Percentiles rank a stretch among this genome's conserved stretches.
phyloP scores from a whole-genome alignment of 495 filamentous ascomycete species.

The Rhypophila decipiens region DNA sequence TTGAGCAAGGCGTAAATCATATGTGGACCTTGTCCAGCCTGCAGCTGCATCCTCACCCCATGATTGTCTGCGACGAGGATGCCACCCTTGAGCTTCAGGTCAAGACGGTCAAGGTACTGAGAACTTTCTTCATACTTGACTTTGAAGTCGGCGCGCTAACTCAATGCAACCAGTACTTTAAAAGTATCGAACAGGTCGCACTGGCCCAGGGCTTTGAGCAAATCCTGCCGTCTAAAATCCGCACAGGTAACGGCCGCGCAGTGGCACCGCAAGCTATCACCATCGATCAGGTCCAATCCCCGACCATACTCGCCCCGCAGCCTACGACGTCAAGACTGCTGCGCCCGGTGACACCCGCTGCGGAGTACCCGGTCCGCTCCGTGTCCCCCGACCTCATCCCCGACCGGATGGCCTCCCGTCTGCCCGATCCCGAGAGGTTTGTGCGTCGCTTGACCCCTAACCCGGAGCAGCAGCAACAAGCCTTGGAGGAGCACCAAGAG shows the following conservation, averaged over 20 bases:
- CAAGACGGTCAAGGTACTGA: constrained; percentile 69
- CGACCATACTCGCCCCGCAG: constrained; percentile 39
- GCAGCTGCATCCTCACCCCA: constrained; percentile 71
- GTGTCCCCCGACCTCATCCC: constrained; percentile 50
- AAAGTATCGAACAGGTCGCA: constrained; percentile 58
- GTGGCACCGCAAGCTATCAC: not conserved
- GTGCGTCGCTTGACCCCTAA: constrained; percentile 33
- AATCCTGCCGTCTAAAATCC: constrained; percentile 44
- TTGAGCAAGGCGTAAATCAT: constrained; percentile 78
- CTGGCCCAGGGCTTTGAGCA: constrained; percentile 52
- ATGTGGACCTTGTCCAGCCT: constrained; percentile 84
- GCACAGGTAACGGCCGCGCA: constrained; percentile 27
- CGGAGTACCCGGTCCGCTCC: constrained; percentile 43
- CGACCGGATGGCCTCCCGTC: constrained; percentile 62
- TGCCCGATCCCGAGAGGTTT: constrained; percentile 48
- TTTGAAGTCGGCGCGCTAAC: not conserved
- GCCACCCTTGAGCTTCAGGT: constrained; percentile 78
- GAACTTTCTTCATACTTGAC: not conserved
- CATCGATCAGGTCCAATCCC: constrained; percentile 30
- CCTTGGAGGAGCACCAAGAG: no score
- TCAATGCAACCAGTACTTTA: constrained; percentile 64
- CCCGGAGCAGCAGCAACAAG: constrained; percentile 28
- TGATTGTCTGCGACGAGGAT: constrained; percentile 81
- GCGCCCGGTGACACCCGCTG: constrained; percentile 33
- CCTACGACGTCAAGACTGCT: constrained; percentile 42